Evolutionary conservation across 2,329 filamentous ascomycete species (phyloP).

Genomic region (Neonectria punicea): DNA sequence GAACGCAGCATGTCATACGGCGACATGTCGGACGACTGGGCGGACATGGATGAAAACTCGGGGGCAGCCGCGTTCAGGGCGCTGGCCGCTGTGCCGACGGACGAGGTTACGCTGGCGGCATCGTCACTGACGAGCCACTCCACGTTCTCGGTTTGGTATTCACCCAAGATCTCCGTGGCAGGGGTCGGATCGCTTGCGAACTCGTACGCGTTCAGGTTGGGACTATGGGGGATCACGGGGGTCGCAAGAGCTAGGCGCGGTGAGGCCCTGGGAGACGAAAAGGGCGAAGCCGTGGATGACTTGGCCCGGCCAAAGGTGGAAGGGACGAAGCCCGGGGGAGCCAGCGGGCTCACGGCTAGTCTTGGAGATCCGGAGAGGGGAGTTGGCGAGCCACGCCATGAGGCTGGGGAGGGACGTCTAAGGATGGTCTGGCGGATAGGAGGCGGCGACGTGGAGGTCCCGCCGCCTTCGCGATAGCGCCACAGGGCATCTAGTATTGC

Average conservation of each 20-base stretch:
- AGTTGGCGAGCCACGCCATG: constrained; percentile 88
- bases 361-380: constrained; percentile 86
- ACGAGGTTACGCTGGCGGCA: constrained; percentile 82
- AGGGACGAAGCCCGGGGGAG: constrained; percentile 84
- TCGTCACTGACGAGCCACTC: constrained; percentile 97
- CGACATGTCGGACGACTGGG: constrained; percentile 88
- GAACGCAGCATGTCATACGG: constrained; percentile 98
- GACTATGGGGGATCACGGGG: constrained; percentile 91
- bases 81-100: constrained; percentile 70
- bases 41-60: constrained; percentile 72
- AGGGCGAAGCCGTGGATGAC: constrained; percentile 85
- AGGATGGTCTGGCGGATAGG: constrained; percentile 90
- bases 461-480: constrained; percentile 78
- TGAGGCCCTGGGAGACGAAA: constrained; percentile 92
- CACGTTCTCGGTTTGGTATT: constrained; percentile 92
- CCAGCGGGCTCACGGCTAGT: constrained; percentile 82
- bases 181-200: constrained; percentile 86
- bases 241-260: constrained; percentile 90
- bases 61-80: constrained; percentile 82
- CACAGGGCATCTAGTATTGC: constrained; percentile 90
- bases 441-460: constrained; percentile 77
- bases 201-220: constrained; percentile 93
- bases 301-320: constrained; percentile 79
- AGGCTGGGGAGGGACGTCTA: constrained; percentile 89
- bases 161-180: constrained; percentile 86